A percentile compares a stretch with the other conserved stretches of the same genome.
Evolutionary conservation across 441 rosid genomes (phyloP).

Genomic region (Viola pubescens): DNA sequence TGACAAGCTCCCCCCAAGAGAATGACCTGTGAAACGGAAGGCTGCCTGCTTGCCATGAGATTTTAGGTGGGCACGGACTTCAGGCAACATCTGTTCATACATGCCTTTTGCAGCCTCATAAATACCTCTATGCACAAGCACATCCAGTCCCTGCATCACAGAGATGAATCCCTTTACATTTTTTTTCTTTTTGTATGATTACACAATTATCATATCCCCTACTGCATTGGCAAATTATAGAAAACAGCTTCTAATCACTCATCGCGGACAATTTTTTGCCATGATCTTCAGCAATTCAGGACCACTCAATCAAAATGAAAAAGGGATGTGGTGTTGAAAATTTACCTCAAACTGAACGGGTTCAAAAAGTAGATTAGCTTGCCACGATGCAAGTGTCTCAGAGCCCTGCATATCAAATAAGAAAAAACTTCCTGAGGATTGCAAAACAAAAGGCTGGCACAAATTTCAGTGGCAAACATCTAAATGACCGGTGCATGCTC

Average conservation of each 20-base stretch:
- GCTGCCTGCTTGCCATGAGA: conserved; percentile 46
- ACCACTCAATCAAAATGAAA: conserved; percentile 1
- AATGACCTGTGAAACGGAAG: conserved; percentile 89
- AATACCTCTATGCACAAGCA: conserved; percentile 82
- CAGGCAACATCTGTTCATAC: conserved; percentile 86
- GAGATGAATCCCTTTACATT: conserved; percentile 10
- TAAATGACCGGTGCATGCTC: not conserved
- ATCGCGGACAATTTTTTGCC: not conserved
- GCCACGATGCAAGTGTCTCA: conserved; percentile 87
- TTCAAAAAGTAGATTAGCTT: conserved; percentile 91
- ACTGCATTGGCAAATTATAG: not conserved
- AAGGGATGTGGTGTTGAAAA: conserved; percentile 5
- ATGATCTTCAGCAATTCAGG: not conserved
- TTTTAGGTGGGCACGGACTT: conserved; percentile 57
- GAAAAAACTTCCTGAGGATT: not conserved
- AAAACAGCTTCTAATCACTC: not conserved
- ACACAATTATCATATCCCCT: not conserved
- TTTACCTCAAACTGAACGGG: conserved; percentile 81
- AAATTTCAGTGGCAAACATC: not conserved
- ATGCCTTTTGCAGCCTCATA: conserved; percentile 98
- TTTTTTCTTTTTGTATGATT: not conserved
- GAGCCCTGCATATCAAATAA: conserved; percentile 56
- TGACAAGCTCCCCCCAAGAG: conserved; percentile 93
- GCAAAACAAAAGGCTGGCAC: not conserved
- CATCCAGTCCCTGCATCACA: conserved; percentile 57